phyloP scores from a whole-genome alignment of 2,329 filamentous ascomycete genomes.

The Phialophora tarda region DNA sequence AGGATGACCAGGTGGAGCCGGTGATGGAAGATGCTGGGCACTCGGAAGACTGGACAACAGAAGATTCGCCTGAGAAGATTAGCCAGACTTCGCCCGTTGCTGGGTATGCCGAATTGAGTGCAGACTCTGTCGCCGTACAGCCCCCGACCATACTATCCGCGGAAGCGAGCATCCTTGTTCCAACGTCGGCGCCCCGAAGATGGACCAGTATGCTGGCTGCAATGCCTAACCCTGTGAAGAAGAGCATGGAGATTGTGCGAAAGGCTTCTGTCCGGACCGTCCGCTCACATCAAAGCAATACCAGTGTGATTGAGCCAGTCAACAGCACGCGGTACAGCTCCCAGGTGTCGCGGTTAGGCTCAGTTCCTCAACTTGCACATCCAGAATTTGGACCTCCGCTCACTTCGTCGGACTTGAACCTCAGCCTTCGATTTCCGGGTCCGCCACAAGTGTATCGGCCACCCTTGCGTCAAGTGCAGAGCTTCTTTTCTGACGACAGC shows the following conservation, averaged over 20 bases:
- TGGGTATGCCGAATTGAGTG: slow-evolving; percentile 39
- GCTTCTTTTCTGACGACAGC: slow-evolving; percentile 50
- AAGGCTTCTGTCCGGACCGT: slow-evolving; percentile 35
- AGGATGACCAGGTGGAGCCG: background rate
- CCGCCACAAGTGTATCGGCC: slow-evolving; percentile 29
- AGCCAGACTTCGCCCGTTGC: slow-evolving; percentile 28
- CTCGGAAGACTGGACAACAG: slow-evolving; percentile 31
- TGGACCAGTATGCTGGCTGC: slow-evolving; percentile 37
- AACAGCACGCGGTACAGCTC: slow-evolving; percentile 37
- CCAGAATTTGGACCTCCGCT: slow-evolving; percentile 37
- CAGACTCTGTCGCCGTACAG: slow-evolving; percentile 30
- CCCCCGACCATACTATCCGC: slow-evolving; percentile 18
- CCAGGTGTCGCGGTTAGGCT: slow-evolving; percentile 24
- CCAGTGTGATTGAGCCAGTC: slow-evolving; percentile 36
- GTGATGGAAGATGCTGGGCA: background rate
- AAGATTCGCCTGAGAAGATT: slow-evolving; percentile 26
- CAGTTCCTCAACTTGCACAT: slow-evolving; percentile 34
- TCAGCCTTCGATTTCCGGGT: slow-evolving; percentile 38
- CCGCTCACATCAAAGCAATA: slow-evolving; percentile 36
- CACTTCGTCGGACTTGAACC: slow-evolving; percentile 34
- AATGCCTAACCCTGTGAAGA: slow-evolving; percentile 35
- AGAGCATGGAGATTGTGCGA: slow-evolving; percentile 33
- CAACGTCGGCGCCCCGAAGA: slow-evolving; percentile 28
- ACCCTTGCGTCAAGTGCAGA: slow-evolving; percentile 41
- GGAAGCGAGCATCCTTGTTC: slow-evolving; percentile 20